Evolutionary conservation across 2,329 filamentous ascomycete genomes (phyloP), one percentile per base, ranked within the genome.

Genomic region (Aureobasidium melanogenum): DNA sequence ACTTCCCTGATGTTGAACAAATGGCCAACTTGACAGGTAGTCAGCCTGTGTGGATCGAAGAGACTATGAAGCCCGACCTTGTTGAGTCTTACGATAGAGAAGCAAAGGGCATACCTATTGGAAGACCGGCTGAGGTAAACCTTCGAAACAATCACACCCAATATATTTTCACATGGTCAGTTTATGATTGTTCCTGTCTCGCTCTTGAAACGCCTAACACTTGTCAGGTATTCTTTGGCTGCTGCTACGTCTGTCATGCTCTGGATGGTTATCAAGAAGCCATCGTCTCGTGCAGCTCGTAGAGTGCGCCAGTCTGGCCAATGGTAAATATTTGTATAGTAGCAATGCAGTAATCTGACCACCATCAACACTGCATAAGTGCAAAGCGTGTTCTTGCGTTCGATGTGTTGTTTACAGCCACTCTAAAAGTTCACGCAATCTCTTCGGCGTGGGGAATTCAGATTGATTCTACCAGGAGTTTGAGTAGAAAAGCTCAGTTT

Each of bases 161-260:
- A 79, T 99, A 99, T 75, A 99, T 99, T 67, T 94, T 97, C 74
- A 99, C 94, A 67, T 99, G 94, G 94, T 97, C 84, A 71, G 86
- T 76, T 43, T 38, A 41, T 22, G 12, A 15, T 60, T 15, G 32
- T 12, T 26, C 22, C 15, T 30, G 24, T 24, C 14, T n/a, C n/a
- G 19, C 52, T 15, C 15, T 24, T 10, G 2, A 30, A 32, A 6
- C 15, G 14, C 56, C 19, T 48, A 28, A 48, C 34, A 26, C 36
- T 32, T n/a, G 17, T 30, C 67, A 96, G 91, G 91, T 97, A 95
- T 71, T 89, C 88, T 64, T 82, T 96, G 65, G 88, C 85, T 62
- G 74, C 88, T 43, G 92, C 92, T 62, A 99, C 94, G 41, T 86
- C 90, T 14, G 84, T 99, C 71, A 99, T 99, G 94, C 80, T 99